Percentiles rank a stretch among this genome's conserved stretches.
Evolutionary conservation across 352 stramenopile genomes (phyloP).

Genomic region (Pythium pectinolyticum): DNA sequence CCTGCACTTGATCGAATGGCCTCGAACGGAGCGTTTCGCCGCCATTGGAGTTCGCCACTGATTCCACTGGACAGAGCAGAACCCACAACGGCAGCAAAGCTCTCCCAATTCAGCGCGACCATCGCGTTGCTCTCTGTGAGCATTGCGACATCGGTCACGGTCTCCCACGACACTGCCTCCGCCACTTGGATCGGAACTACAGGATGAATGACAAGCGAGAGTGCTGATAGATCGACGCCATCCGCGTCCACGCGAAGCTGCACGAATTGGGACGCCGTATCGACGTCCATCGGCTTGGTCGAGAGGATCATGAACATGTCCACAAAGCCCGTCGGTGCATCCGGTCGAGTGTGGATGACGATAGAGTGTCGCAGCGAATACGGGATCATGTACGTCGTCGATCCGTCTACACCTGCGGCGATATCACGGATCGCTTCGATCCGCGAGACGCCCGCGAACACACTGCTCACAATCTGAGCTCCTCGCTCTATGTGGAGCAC

Average conservation of each 20-base stretch:
- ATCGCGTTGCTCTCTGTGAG: not conserved
- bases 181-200: not conserved
- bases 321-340: slow-evolving; percentile 10
- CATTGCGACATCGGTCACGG: not conserved
- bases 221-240: not conserved
- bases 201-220: slow-evolving; percentile 17
- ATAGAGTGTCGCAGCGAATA: slow-evolving; percentile 9
- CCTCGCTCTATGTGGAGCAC: slow-evolving; percentile 34
- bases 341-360: slow-evolving; percentile 2
- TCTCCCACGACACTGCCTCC: not conserved
- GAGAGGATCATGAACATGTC: slow-evolving; percentile 14
- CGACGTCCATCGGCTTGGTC: slow-evolving; percentile 4
- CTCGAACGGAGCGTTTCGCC: not conserved
- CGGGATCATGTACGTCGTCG: slow-evolving; percentile 16
- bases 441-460: slow-evolving; percentile 14
- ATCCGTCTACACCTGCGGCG: not conserved
- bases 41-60: slow-evolving; percentile 1
- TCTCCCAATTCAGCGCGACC: not conserved
- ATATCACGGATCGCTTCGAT: not conserved
- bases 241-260: slow-evolving; percentile 11
- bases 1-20: not conserved
- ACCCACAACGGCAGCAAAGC: not conserved
- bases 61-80: not conserved
- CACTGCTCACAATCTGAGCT: not conserved
- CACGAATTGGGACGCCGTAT: not conserved